phyloP scores from a whole-genome alignment of 495 filamentous ascomycete genomes.

The Physcia stellaris region DNA sequence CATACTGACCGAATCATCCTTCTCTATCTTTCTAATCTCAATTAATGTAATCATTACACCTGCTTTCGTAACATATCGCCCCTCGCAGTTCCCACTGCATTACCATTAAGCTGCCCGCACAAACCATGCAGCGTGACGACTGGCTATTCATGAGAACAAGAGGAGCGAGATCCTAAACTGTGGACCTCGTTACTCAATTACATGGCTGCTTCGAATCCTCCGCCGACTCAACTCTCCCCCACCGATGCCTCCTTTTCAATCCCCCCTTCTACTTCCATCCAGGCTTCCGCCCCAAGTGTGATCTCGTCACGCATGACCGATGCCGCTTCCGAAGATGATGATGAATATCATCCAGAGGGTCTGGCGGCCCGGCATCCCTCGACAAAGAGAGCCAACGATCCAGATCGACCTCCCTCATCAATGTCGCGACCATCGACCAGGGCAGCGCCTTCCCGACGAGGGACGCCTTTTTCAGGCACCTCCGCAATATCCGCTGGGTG shows the following conservation, averaged over 20 bases:
- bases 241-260: slow-evolving; percentile 16
- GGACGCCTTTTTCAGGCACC: slow-evolving; percentile 19
- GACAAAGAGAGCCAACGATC: slow-evolving; percentile 26
- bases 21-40: too few species aligned
- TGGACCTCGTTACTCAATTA: too few species aligned
- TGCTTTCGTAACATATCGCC: too few species aligned
- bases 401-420: slow-evolving; percentile 23
- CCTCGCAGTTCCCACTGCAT: too few species aligned
- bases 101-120: too few species aligned
- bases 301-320: slow-evolving; percentile 83
- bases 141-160: too few species aligned
- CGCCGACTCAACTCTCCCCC: slow-evolving; percentile 3
- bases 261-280: slow-evolving; percentile 13
- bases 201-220: slow-evolving; percentile 7
- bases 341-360: slow-evolving; percentile 14
- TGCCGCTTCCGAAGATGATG: slow-evolving; percentile 43
- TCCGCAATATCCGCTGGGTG: slow-evolving; percentile 16
- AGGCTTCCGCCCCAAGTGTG: slow-evolving; percentile 38
- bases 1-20: too few species aligned
- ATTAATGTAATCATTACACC: too few species aligned
- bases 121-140: too few species aligned
- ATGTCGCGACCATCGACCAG: slow-evolving; percentile 30
- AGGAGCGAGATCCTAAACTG: too few species aligned
- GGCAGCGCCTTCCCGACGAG: slow-evolving; percentile 32
- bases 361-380: slow-evolving; percentile 15